Conservation (phyloP, 83 land plant species). For the Picea abies region DNA sequence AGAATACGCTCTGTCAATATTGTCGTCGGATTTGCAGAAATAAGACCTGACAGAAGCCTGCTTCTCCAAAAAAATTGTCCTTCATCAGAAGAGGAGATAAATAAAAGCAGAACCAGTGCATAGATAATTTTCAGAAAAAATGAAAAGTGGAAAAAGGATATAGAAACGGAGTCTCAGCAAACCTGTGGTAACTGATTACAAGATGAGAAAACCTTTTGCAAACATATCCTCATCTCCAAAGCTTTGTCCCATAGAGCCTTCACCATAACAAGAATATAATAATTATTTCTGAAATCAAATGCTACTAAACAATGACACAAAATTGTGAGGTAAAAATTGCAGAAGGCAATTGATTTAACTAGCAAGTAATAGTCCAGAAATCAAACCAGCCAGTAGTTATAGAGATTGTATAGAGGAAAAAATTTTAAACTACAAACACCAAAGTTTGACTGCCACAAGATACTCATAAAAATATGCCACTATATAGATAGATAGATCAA, state of each 20-base stretch:
- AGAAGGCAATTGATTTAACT: too few species aligned
- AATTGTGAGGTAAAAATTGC: not conserved
- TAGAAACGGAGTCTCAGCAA: too few species aligned
- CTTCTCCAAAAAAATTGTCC: too few species aligned
- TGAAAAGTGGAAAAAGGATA: too few species aligned
- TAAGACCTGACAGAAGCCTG: not conserved
- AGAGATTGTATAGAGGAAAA: not conserved
- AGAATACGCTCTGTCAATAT: constrained; percentile 44
- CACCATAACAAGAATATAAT: not conserved
- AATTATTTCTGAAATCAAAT: not conserved
- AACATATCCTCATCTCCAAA: too few species aligned
- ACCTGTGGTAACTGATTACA: too few species aligned
- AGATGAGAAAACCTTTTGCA: too few species aligned
- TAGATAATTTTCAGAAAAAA: too few species aligned
- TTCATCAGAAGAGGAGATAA: too few species aligned
- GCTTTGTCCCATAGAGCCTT: constrained; percentile 28
- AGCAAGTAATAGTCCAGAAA: too few species aligned
- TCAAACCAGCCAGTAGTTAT: not conserved
- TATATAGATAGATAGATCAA: not conserved
- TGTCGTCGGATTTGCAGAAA: too few species aligned
- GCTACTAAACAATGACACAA: not conserved
- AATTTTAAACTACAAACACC: not conserved
- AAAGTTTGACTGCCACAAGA: not conserved
- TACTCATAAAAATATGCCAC: not conserved
- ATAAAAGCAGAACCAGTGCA: too few species aligned